Percentiles rank a stretch among this genome's conserved stretches.
Evolutionary conservation across 2,329 filamentous ascomycete species (phyloP).

Genomic region (Botrytis sinoallii): DNA sequence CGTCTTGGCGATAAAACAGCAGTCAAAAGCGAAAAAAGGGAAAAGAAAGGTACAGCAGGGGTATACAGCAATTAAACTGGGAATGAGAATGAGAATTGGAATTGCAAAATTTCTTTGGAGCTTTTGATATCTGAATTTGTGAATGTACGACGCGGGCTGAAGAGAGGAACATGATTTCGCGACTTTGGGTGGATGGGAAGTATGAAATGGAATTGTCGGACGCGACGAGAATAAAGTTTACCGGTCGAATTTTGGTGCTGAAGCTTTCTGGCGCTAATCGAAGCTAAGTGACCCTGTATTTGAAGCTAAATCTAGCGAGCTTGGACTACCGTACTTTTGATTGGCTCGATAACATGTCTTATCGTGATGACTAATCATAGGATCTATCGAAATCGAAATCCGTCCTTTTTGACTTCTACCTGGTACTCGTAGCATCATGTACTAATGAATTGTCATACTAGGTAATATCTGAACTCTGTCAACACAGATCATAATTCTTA

Average conservation of each 20-base stretch:
- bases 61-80: slow-evolving; percentile 5
- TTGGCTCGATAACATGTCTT: not conserved
- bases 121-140: not conserved
- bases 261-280: not conserved
- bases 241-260: not conserved
- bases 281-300: not conserved
- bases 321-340: no score
- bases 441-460: not conserved
- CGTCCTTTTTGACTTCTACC: not conserved
- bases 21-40: slow-evolving; percentile 7
- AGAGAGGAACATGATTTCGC: slow-evolving; percentile 13
- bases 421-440: not conserved
- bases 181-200: not conserved
- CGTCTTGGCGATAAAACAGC: slow-evolving; percentile 22
- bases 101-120: slow-evolving; percentile 8
- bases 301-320: not conserved
- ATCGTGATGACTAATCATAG: not conserved
- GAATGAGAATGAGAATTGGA: not conserved
- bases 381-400: not conserved
- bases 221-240: slow-evolving; percentile 4
- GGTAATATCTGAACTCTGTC: not conserved
- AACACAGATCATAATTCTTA: not conserved
- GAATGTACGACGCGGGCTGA: slow-evolving; percentile 4
- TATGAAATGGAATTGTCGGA: slow-evolving; percentile 4
- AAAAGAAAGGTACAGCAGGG: slow-evolving; percentile 16